Conservation (phyloP, 2,329 filamentous ascomycete species). For the Claviceps paspali region DNA sequence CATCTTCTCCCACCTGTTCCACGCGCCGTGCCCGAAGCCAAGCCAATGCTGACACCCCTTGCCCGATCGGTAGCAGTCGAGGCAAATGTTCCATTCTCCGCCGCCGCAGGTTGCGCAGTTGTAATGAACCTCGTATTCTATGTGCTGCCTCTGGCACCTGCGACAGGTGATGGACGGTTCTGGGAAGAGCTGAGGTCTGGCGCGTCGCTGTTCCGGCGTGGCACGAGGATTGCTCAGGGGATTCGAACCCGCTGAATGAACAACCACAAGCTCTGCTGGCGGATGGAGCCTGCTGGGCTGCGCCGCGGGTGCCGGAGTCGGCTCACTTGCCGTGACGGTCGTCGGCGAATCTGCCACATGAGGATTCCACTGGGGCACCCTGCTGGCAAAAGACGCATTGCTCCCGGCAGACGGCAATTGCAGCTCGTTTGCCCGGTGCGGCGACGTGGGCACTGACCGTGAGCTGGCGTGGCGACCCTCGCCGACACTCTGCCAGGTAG, state of each 20-base stretch:
- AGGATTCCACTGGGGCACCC: constrained; percentile 15
- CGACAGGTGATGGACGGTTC: constrained; percentile 65
- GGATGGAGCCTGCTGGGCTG: constrained; percentile 15
- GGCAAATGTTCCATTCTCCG: constrained; percentile 65
- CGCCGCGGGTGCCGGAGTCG: constrained; percentile 4
- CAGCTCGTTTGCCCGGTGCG: constrained; percentile 11
- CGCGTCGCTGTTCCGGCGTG: constrained; percentile 22
- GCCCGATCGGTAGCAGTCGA: constrained; percentile 61
- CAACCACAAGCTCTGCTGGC: constrained; percentile 25
- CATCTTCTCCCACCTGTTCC: constrained; percentile 47
- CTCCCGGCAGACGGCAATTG: constrained; percentile 7
- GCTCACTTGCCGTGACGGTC: constrained; percentile 9
- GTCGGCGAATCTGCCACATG: constrained; percentile 2
- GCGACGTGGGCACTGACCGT: constrained; percentile 15
- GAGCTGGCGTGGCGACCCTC: constrained; percentile 28
- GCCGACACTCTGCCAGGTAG: constrained; percentile 23
- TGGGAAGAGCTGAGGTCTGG: constrained; percentile 36
- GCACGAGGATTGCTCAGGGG: constrained; percentile 17
- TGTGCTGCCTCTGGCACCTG: constrained; percentile 52
- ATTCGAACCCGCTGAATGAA: constrained; percentile 17
- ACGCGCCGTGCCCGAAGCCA: constrained; percentile 65
- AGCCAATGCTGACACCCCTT: constrained; percentile 77
- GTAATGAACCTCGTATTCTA: constrained; percentile 79
- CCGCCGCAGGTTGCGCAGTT: constrained; percentile 57
- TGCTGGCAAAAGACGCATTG: constrained; percentile 23